Evolutionary conservation across 2,329 filamentous ascomycete genomes (phyloP).

Genomic region (Fusarium musae): DNA sequence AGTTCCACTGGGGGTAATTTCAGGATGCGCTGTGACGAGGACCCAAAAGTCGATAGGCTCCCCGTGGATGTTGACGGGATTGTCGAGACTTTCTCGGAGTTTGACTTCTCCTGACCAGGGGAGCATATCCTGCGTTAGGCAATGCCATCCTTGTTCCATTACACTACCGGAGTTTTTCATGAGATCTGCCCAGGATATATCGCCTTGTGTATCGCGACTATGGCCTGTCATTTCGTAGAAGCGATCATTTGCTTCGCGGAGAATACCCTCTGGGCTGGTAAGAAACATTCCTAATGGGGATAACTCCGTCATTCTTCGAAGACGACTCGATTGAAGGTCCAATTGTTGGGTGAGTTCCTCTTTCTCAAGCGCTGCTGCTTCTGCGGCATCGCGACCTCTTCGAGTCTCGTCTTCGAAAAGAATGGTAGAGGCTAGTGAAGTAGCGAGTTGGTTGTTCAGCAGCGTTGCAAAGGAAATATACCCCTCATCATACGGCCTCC

Average conservation of each 20-base stretch:
- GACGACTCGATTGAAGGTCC: conserved; percentile 49
- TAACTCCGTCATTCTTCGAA: conserved; percentile 52
- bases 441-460: conserved; percentile 62
- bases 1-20: conserved; percentile 48
- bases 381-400: conserved; percentile 53
- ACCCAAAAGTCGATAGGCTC: conserved; percentile 58
- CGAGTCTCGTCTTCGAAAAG: conserved; percentile 73
- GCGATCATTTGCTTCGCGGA: conserved; percentile 58
- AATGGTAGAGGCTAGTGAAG: conserved; percentile 71
- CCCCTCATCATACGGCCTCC: conserved; percentile 75
- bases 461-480: conserved; percentile 68
- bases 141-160: conserved; percentile 53
- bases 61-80: conserved; percentile 32
- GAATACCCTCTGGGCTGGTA: conserved; percentile 52
- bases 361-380: conserved; percentile 49
- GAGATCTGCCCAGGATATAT: conserved; percentile 56
- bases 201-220: conserved; percentile 49
- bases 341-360: conserved; percentile 50
- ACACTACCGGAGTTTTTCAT: conserved; percentile 50
- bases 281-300: conserved; percentile 54
- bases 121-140: conserved; percentile 48
- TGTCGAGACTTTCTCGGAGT: conserved; percentile 47
- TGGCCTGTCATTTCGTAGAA: conserved; percentile 61
- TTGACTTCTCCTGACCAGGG: conserved; percentile 56
- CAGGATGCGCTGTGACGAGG: conserved; percentile 51